These are phyloP conservation scores for Phytophthora gonapodyides DNA, from an alignment of 352 stramenopile genomes.

Conservation along the genomic window DNA sequence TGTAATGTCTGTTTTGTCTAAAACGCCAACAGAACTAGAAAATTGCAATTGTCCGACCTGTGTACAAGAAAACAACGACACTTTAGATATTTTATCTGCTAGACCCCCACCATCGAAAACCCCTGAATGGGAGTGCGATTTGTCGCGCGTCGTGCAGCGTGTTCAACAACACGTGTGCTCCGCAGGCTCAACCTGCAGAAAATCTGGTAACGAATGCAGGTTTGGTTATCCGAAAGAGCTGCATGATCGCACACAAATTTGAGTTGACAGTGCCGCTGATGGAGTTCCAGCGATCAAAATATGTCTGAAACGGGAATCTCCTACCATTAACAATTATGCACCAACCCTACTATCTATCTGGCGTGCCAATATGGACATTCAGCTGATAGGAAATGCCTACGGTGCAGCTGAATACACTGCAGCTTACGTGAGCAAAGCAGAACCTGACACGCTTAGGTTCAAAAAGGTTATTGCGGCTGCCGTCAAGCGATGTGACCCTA, in stretches of 20 bases:
- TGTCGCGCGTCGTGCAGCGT: no score
- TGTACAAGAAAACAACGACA: no score
- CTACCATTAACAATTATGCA: conserved; percentile 13
- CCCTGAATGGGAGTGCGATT: no score
- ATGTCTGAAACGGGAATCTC: background rate
- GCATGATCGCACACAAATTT: background rate
- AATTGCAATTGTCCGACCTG: no score
- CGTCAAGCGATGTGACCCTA: conserved; percentile 7
- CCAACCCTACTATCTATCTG: background rate
- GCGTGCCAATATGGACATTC: conserved; percentile 35
- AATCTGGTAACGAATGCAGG: no score
- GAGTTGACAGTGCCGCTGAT: background rate
- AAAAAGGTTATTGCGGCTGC: conserved; percentile 15
- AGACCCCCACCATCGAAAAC: no score
- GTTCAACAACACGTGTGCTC: no score
- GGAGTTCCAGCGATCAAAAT: no score
- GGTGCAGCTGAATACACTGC: conserved; percentile 32
- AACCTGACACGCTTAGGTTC: conserved; percentile 7
- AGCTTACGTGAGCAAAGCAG: conserved; percentile 36
- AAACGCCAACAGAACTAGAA: no score
- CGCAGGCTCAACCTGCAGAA: no score
- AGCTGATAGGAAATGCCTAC: conserved; percentile 32
- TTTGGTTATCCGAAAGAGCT: conserved; percentile 15
- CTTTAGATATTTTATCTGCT: no score
- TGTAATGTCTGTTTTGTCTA: no score